Conservation (phyloP, 2,329 filamentous ascomycete species). For the Lachnellula cervina region DNA sequence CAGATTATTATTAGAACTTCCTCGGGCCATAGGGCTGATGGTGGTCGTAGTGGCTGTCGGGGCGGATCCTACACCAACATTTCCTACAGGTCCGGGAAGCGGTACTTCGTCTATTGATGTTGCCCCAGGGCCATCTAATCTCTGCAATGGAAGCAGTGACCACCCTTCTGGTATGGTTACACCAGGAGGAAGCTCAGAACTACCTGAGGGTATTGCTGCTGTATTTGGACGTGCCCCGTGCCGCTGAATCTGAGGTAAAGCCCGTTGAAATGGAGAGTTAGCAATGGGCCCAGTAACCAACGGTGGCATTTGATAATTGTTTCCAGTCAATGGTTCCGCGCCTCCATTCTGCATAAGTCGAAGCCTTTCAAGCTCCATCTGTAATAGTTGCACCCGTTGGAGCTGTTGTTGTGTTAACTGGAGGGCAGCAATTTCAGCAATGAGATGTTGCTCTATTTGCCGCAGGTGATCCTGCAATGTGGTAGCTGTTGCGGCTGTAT, state of each 20-base stretch:
- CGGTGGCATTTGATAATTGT: constrained; percentile 19
- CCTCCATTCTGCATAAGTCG: constrained; percentile 36
- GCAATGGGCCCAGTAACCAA: not conserved
- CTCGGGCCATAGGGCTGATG: constrained; percentile 21
- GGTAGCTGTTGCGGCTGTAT: constrained; percentile 14
- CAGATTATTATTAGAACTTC: constrained; percentile 26
- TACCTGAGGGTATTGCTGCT: constrained; percentile 53
- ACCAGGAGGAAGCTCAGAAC: constrained; percentile 57
- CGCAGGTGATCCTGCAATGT: constrained; percentile 55
- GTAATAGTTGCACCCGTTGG: constrained; percentile 60
- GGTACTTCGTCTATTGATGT: constrained; percentile 13
- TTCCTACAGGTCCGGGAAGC: constrained; percentile 18
- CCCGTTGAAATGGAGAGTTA: constrained; percentile 4
- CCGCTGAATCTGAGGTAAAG: constrained; percentile 33
- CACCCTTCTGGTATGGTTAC: constrained; percentile 61
- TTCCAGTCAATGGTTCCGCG: constrained; percentile 17
- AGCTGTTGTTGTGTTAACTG: constrained; percentile 63
- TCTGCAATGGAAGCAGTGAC: constrained; percentile 58
- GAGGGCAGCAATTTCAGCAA: constrained; percentile 60
- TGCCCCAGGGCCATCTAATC: constrained; percentile 28
- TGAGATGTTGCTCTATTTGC: constrained; percentile 63
- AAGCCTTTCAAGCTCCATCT: constrained; percentile 62
- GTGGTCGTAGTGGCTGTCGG: constrained; percentile 23
- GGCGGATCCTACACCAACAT: constrained; percentile 17
- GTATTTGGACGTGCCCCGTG: constrained; percentile 44